Percentiles rank a stretch among this genome's conserved stretches.
phyloP scores from a whole-genome alignment of 148 eudicot genomes.

The Rhododendron ferrugineum region DNA sequence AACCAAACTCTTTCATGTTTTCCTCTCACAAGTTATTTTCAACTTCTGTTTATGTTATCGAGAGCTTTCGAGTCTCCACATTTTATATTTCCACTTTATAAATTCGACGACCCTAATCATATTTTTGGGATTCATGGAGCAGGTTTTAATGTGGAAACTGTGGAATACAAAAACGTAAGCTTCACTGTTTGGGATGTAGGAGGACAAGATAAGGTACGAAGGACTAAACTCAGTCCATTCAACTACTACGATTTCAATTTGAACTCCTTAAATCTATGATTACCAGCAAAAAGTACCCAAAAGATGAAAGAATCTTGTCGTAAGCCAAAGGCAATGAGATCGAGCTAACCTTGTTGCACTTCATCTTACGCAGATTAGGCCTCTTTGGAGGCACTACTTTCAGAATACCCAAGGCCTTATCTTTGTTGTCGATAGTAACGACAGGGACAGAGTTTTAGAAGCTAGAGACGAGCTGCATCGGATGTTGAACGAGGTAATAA shows the following conservation, averaged over 20 bases:
- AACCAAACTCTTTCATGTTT: neutral
- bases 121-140: neutral
- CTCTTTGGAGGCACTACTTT: slow-evolving; percentile 68
- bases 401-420: slow-evolving; percentile 59
- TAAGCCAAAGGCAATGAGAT: neutral
- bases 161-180: slow-evolving; percentile 73
- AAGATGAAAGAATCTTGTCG: neutral
- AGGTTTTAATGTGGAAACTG: slow-evolving; percentile 90
- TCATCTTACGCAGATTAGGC: slow-evolving; percentile 44
- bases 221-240: slow-evolving; percentile 12
- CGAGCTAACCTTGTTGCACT: neutral
- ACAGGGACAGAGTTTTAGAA: slow-evolving; percentile 47
- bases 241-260: neutral
- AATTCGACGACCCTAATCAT: neutral
- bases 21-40: neutral
- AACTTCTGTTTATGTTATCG: neutral
- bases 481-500: slow-evolving; percentile 48
- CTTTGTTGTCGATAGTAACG: slow-evolving; percentile 55
- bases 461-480: slow-evolving; percentile 60
- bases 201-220: slow-evolving; percentile 74
- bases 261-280: neutral
- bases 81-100: neutral
- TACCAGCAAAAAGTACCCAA: neutral
- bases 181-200: slow-evolving; percentile 95
- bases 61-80: neutral